Evolutionary conservation across 768 basidiomycete genomes (phyloP), one percentile per base, ranked within the genome.

Genomic region (Panaeolus cyanescens): DNA sequence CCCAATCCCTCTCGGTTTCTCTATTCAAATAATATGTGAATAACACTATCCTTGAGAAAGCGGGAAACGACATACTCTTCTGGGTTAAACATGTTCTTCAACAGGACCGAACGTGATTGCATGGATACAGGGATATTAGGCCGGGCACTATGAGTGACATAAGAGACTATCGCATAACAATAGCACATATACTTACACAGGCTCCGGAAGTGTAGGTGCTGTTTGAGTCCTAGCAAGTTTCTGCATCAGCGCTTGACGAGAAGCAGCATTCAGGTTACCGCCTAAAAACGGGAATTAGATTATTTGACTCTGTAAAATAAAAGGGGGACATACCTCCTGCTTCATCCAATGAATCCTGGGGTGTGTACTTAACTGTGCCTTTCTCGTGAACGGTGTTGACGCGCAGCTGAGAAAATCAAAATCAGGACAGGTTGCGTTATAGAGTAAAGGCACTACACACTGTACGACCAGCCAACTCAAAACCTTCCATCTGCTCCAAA

Each of bases 241-340:
- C 80, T 96, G 94, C 97, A 99, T 99, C 82, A 99, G 93, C 76
- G 95, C 93, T 83, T 97, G 95, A 79, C 97, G 93, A 73, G 95
- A 94, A 71, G 92, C 93, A 83, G 93, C 93, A 82, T 97, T 97
- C 83, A 97, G 87, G 85, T 94, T 94, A 92, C 92, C 93, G 77
- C 92, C 94, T 96, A 71, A 1, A 42, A 62, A 19, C 30, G 12
- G 33, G 42, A 33, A 36, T 55, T 71, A 19, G 71, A 55, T 40
- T 32, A 58, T n/a, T 22, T 17, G 9, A 54, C 7, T n/a, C 32
- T 54, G n/a, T 33, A 32, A 15, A 20, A 37, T n/a, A 54, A 32
- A n/a, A 59, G 28, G 28, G 45, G 28, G n/a, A 59, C 64, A 65
- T 70, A 94, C 96, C 95, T 73, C 93, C 93, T 59, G 89, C 82